These are phyloP conservation scores for Meyerozyma smithsonii DNA, from an alignment of 1,139 yeast genomes.

Conservation along the genomic window DNA sequence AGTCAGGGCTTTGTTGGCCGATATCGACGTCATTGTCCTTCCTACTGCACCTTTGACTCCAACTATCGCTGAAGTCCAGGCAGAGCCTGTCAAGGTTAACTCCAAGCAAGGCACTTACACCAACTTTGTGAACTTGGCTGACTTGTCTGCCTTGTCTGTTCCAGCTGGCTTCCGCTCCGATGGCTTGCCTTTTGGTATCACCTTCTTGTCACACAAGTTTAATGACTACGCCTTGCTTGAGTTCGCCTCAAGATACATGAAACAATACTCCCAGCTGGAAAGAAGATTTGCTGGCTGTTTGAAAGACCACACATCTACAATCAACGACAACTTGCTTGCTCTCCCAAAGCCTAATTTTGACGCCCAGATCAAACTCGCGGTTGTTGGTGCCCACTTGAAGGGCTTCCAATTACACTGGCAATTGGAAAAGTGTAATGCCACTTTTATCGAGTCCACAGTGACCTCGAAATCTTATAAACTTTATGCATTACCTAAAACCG, in stretches of 20 bases:
- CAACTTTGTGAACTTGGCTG: slow-evolving; percentile 91
- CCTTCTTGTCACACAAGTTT: slow-evolving; percentile 74
- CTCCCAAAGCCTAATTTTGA: slow-evolving; percentile 30
- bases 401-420: slow-evolving; percentile 96
- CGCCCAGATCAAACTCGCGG: slow-evolving; percentile 59
- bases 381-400: slow-evolving; percentile 90
- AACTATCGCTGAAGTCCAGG: slow-evolving; percentile 60
- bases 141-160: slow-evolving; percentile 83
- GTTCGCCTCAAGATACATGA: slow-evolving; percentile 68
- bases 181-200: slow-evolving; percentile 87
- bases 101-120: slow-evolving; percentile 96
- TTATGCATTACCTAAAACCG: slow-evolving; percentile 78
- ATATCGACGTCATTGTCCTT: slow-evolving; percentile 71
- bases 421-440: slow-evolving; percentile 79
- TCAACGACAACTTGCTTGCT: slow-evolving; percentile 30
- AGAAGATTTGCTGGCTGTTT: slow-evolving; percentile 37
- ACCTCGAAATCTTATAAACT: slow-evolving; percentile 73
- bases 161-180: slow-evolving; percentile 85
- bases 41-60: slow-evolving; percentile 96
- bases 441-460: slow-evolving; percentile 56
- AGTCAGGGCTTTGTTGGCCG: slow-evolving; percentile 50
- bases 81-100: slow-evolving; percentile 79
- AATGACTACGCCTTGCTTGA: slow-evolving; percentile 87
- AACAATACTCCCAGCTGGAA: slow-evolving; percentile 20
- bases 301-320: slow-evolving; percentile 32